These are phyloP conservation scores for Barbarea vulgaris DNA, from an alignment of 345 rosid genomes.

Conservation along the genomic window DNA sequence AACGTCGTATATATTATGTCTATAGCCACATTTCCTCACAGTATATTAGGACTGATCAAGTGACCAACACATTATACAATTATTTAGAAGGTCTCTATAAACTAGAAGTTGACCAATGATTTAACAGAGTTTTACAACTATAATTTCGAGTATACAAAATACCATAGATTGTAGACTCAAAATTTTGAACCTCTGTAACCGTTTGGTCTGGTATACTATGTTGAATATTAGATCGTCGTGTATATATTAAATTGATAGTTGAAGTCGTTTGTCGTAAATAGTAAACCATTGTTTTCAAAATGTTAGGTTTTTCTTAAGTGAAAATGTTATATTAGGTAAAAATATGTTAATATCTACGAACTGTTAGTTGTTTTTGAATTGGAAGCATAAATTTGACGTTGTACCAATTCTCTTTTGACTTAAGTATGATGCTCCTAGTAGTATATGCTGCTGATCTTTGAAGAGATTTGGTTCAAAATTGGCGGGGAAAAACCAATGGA, in stretches of 20 bases:
- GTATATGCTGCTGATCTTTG: background rate
- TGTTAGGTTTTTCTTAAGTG: background rate
- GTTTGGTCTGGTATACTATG: background rate
- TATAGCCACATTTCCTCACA: background rate
- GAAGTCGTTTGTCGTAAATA: background rate
- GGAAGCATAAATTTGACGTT: background rate
- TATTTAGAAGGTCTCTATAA: background rate
- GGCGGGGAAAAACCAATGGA: background rate
- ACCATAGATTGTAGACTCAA: background rate
- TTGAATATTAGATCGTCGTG: background rate
- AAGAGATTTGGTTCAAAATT: background rate
- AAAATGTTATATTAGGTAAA: background rate
- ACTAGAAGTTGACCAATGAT: background rate
- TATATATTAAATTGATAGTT: background rate
- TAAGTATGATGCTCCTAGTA: background rate
- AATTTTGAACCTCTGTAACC: background rate
- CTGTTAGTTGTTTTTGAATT: background rate
- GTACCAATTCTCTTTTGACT: background rate
- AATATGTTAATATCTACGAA: background rate
- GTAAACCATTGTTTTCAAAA: background rate
- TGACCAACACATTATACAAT: background rate
- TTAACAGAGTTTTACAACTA: background rate
- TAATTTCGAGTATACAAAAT: background rate
- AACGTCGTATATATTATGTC: background rate
- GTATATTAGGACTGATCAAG: background rate